Conservation (phyloP, 192 early-diverging fungal species). For the Podila verticillata region DNA sequence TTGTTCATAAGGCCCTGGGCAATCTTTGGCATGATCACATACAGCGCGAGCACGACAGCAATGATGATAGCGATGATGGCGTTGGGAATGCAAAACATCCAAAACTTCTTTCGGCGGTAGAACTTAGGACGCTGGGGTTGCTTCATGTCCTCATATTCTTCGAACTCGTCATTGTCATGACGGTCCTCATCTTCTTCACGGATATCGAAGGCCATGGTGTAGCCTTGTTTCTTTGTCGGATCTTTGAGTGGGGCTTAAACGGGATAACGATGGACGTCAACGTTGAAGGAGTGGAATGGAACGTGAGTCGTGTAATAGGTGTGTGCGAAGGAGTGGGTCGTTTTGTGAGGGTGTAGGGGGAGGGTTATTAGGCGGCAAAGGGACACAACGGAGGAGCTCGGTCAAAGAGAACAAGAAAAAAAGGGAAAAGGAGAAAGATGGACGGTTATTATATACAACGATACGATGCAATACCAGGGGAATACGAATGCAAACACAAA, state of each 20-base stretch:
- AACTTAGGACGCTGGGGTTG: constrained; percentile 52
- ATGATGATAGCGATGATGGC: constrained; percentile 51
- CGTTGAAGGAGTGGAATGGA: too few species aligned
- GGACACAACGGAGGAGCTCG: not conserved
- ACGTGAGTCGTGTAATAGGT: too few species aligned
- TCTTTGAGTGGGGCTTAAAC: too few species aligned
- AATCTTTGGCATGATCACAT: constrained; percentile 63
- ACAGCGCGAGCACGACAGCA: constrained; percentile 54
- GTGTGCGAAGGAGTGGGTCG: not conserved
- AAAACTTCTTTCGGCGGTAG: constrained; percentile 57
- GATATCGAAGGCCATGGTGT: constrained; percentile 41
- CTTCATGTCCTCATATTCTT: constrained; percentile 36
- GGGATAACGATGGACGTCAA: too few species aligned
- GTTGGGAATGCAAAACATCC: constrained; percentile 54
- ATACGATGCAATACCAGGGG: too few species aligned
- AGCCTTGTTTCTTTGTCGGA: not conserved
- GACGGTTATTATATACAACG: not conserved
- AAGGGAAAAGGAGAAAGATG: not conserved
- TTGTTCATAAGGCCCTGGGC: constrained; percentile 49
- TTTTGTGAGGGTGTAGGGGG: not conserved
- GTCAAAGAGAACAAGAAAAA: constrained; percentile 1
- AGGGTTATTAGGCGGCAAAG: too few species aligned
- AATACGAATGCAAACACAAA: too few species aligned
- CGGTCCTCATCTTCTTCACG: constrained; percentile 32
- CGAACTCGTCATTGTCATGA: constrained; percentile 34